Base-by-base conservation (phyloP, 495 filamentous ascomycete genomes). In the Oleoguttula mirabilis region DNA sequence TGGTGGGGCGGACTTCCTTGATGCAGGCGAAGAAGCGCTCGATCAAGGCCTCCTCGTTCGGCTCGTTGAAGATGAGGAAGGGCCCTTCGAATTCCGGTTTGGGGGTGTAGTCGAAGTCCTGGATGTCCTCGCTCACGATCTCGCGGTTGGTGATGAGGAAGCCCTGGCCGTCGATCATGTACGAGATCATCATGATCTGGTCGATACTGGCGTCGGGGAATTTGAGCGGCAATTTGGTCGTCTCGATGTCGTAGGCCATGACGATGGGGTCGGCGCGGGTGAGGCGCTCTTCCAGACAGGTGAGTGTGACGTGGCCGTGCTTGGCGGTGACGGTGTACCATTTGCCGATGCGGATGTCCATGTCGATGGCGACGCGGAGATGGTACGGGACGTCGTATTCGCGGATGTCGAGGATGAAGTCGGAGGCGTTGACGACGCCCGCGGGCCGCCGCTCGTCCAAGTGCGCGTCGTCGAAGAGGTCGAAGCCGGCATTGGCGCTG, bases 121-220 rank as follows among this genome's bases (percentile, higher is more conserved):
- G 68, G 51, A 99, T 99, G 57, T 99, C 87, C 59, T 96, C 88
- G 0, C 92, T 94, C 10, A 99, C 85, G 43, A 99, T 92, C 61
- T 96, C 88, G 48, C 92, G 76, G 59, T 99, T 99, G 4, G 92
- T 99, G 58, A 99, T 95, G 4, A 99, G 65, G 57, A 99, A 96
- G 11, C 90, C 90, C 63, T 94, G 88, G 1, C 92, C 90, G 54
- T 99, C 90, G 50, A 99, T 96, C 90, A 99, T 99, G 65, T 96
- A 99, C 12, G 92, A 96, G 52, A 99, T 92, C 90, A 99, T 99
- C 88, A 99, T 99, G 52, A 99, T 79, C 62, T 94, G 90, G 64
- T 99, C 90, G 50, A 94, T 79, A 2, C 84, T 70, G 0, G 90
- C 80, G 58, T 96, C 92, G n/a, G 90, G 90, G 56, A 99, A 99